Evolutionary conservation across 2,329 filamentous ascomycete genomes (phyloP), one percentile per base, ranked within the genome.

Genomic region (Hortaea sp.): DNA sequence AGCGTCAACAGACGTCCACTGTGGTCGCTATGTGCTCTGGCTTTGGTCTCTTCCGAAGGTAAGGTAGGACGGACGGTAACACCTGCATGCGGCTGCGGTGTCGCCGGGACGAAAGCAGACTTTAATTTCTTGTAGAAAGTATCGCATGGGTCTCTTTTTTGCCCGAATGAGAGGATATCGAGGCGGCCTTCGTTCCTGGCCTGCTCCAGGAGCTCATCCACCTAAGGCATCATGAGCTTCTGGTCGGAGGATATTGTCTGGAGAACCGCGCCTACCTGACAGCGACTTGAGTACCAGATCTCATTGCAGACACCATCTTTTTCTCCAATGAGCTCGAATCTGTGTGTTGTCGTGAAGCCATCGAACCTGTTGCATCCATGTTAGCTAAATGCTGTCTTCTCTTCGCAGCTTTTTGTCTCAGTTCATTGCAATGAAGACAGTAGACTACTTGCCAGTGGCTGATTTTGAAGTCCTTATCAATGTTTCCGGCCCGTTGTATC

Each of bases 321-420:
- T 3, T 65, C 56, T 0, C 73, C 60, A 3, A 78, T 57, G 30
- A 90, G 83, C 47, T 86, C 74, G 60, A 90, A 90, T 29, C 77
- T 79, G 65, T 90, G 84, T 1, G 79, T 72, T 46, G 85, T 77
- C 3, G 79, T 76, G 48, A 88, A 79, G 5, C 84, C 84, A 60
- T 92, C 87, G 54, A 92, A 92, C 86, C 86, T 92, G 62, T 92
- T 40, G 9, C 45, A 41, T 28, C 42, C 9, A 29, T 12, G 29
- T 29, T 43, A 37, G 34, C 42, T 46, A 30, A 41, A 43, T 11
- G n/a, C 20, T 20, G 20, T 20, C 4, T 20, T 20, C 20, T 4
- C 20, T 20, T 20, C 20, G 4, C 20, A 20, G 20, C 4, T 2
- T 4, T 4, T 4, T 20, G 4, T 20, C 20, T 20, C 20, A 20